These are phyloP conservation scores for Epichloe brachyelytri DNA, from an alignment of 2,329 filamentous ascomycete genomes.

Conservation along the genomic window DNA sequence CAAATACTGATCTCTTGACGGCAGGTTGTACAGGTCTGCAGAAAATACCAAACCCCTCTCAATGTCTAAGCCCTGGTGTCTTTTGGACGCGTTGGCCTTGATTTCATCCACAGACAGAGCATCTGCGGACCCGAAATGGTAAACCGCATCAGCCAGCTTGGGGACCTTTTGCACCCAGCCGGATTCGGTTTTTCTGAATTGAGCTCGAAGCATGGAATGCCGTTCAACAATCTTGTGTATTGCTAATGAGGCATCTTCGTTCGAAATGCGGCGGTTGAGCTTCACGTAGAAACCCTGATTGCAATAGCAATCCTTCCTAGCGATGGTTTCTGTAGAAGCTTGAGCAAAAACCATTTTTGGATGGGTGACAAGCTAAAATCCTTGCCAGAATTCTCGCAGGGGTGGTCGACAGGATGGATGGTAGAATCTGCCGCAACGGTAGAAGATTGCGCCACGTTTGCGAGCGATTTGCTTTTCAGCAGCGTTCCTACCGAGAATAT, in stretches of 20 bases:
- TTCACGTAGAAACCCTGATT: slow-evolving; percentile 4
- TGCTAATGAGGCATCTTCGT: background rate
- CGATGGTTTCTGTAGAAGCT: background rate
- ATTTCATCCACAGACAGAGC: background rate
- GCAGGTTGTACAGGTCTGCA: slow-evolving; percentile 2
- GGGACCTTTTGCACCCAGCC: slow-evolving; percentile 5
- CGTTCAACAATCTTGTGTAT: slow-evolving; percentile 1
- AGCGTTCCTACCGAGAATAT: slow-evolving; percentile 15
- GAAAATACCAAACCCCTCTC: slow-evolving; percentile 6
- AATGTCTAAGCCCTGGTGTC: slow-evolving; percentile 2
- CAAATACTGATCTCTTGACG: slow-evolving; percentile 11
- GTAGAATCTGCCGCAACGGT: background rate
- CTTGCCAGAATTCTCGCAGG: background rate
- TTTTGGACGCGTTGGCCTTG: background rate
- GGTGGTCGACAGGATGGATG: background rate
- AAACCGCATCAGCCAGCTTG: background rate
- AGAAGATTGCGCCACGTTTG: background rate
- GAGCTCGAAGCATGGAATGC: slow-evolving; percentile 8
- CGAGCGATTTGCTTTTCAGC: background rate
- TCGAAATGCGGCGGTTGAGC: background rate
- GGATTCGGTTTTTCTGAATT: background rate
- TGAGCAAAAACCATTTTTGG: slow-evolving; percentile 5
- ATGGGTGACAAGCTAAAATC: slow-evolving; percentile 6
- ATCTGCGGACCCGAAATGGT: slow-evolving; percentile 2
- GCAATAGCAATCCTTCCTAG: background rate